Conservation (phyloP, 805 yeast genomes). For the Saturnispora quitensis region DNA sequence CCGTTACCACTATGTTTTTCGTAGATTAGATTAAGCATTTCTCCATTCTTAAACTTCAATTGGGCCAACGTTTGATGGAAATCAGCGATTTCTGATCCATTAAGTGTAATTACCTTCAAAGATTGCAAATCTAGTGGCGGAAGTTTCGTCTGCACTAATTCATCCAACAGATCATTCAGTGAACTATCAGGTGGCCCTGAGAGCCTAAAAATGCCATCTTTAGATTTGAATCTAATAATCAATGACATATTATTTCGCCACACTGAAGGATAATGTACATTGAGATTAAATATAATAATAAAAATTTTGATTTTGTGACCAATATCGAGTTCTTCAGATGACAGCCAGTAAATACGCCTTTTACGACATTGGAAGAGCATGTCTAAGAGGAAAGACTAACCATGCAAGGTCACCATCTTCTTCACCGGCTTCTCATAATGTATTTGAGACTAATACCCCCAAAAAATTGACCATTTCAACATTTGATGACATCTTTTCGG, state of each 20-base stretch:
- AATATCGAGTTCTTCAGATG: background rate
- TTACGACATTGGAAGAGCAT: slow-evolving; percentile 9
- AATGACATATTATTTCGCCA: background rate
- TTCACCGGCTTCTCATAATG: slow-evolving; percentile 3
- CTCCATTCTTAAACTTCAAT: slow-evolving; percentile 53
- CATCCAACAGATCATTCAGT: slow-evolving; percentile 20
- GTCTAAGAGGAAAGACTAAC: slow-evolving; percentile 2
- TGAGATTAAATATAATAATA: background rate
- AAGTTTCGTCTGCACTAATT: slow-evolving; percentile 23
- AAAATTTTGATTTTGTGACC: background rate
- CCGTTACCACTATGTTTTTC: slow-evolving; percentile 8
- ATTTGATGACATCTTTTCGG: slow-evolving; percentile 24
- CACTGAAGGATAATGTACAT: background rate
- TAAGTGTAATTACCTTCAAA: background rate
- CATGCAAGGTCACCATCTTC: slow-evolving; percentile 7
- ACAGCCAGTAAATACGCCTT: slow-evolving; percentile 6
- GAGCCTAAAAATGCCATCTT: slow-evolving; percentile 74
- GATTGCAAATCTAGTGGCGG: slow-evolving; percentile 18
- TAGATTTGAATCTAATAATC: slow-evolving; percentile 76
- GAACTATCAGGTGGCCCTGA: slow-evolving; percentile 21
- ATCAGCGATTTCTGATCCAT: slow-evolving; percentile 1
- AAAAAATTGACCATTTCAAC: slow-evolving; percentile 9
- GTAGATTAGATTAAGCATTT: slow-evolving; percentile 41
- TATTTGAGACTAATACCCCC: slow-evolving; percentile 22
- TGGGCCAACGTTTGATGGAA: slow-evolving; percentile 24